A percentile compares a stretch with the other conserved stretches of the same genome.
Evolutionary conservation across 2,329 filamentous ascomycete genomes (phyloP).

Genomic region (Fusarium pseudograminearum): DNA sequence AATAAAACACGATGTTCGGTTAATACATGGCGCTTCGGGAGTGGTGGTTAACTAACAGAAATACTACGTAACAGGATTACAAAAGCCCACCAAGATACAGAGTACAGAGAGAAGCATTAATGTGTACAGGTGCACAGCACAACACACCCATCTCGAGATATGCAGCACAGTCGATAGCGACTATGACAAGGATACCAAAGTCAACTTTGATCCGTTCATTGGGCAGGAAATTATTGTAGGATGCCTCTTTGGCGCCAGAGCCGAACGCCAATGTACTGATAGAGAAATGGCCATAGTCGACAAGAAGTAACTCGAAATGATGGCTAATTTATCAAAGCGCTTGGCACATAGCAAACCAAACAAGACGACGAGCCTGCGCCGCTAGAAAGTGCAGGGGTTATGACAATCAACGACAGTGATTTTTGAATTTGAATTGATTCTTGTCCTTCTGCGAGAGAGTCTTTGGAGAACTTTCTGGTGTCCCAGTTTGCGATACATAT

Average conservation of each 20-base stretch:
- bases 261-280: background rate
- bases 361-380: background rate
- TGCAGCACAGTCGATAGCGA: background rate
- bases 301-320: background rate
- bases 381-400: conserved; percentile 9
- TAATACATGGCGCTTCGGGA: background rate
- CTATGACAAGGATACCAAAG: background rate
- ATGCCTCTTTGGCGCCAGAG: conserved; percentile 10
- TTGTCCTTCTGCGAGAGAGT: background rate
- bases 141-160: background rate
- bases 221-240: background rate
- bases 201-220: background rate
- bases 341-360: conserved; percentile 12
- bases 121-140: background rate
- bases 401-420: background rate
- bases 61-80: background rate
- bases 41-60: background rate
- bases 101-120: background rate
- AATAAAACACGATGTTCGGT: background rate
- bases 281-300: background rate
- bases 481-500: background rate
- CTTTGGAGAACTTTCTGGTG: background rate
- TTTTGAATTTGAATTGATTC: background rate
- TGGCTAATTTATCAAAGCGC: background rate
- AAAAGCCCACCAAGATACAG: background rate